Evolutionary conservation across 441 rosid species (phyloP).

Genomic region (Biscutella auriculata): DNA sequence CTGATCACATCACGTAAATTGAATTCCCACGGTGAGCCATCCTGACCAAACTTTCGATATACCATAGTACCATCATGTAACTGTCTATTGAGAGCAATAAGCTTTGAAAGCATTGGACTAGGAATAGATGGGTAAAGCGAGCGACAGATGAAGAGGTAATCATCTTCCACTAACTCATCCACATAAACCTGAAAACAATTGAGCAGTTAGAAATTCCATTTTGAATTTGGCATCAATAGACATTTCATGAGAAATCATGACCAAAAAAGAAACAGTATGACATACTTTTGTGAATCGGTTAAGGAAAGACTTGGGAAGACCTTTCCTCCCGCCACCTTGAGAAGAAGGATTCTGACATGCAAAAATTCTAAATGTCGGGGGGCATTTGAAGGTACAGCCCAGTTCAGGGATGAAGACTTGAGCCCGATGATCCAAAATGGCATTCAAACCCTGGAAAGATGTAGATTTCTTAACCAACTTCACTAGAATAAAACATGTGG

Average conservation of each 20-base stretch:
- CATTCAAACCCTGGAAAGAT: slow-evolving; percentile 75
- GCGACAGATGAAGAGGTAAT: slow-evolving; percentile 71
- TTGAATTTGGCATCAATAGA: background rate
- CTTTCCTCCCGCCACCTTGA: slow-evolving; percentile 99
- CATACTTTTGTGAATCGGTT: slow-evolving; percentile 90
- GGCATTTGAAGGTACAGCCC: slow-evolving; percentile 70
- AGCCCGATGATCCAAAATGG: slow-evolving; percentile 94
- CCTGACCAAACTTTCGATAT: slow-evolving; percentile 62
- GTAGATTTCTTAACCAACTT: background rate
- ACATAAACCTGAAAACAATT: slow-evolving; percentile 66
- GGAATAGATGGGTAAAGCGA: slow-evolving; percentile 77
- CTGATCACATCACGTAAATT: slow-evolving; percentile 93
- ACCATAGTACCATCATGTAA: slow-evolving; percentile 79
- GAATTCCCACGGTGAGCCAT: slow-evolving; percentile 99
- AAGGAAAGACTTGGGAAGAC: slow-evolving; percentile 95
- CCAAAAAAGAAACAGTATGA: background rate
- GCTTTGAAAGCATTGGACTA: slow-evolving; percentile 52
- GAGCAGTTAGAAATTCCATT: background rate
- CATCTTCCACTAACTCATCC: slow-evolving; percentile 85
- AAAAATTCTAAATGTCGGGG: slow-evolving; percentile 77
- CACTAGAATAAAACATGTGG: background rate
- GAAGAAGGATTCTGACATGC: slow-evolving; percentile 98
- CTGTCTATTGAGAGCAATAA: slow-evolving; percentile 67
- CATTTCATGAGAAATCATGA: background rate
- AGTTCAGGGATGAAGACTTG: slow-evolving; percentile 96